Base-by-base conservation (phyloP, 2,329 filamentous ascomycete species). In the Lizonia empirigonia region DNA sequence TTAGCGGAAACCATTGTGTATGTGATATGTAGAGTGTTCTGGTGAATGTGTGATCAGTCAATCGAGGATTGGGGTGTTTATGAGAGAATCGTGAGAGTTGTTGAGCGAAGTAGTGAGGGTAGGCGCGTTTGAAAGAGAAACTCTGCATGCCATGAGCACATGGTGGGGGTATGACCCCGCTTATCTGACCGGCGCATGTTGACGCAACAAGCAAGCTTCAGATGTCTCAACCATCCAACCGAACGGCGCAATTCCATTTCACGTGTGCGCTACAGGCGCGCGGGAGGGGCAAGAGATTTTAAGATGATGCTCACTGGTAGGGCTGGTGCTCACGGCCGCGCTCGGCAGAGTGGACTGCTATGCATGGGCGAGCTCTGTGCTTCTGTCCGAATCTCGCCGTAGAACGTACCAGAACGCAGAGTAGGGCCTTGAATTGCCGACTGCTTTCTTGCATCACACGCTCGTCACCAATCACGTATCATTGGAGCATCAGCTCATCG, bases 231-330 rank as follows among this genome's bases (percentile, higher is more conserved):
- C 35, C 29, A 40, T 29, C 35, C 41, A 51, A 45, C 41, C 48
- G 24, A 18, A 35, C 6, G 41, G 23, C 22, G 27, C 32, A 34
- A 36, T 45, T 36, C 34, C 34, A 36, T 8, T 29, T 35, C 44
- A 49, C 13, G 41, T 29, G 44, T 18, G 12, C 38, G 35, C 40
- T 45, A 44, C 32, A 32, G 24, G 82, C 75, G 64, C 84, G 44
- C 47, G 52, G 48, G 50, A 60, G 50, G 44, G 38, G 44, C 52
- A 39, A 40, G 35, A 38, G 52, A 53, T 51, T n/a, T 51, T 56
- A 51, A 52, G 24, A 37, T 47, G 42, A 8, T 15, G 32, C 10
- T 37, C 41, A 37, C 41, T 37, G 44, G 44, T 47, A 49, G 36
- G 40, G 46, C 52, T 49, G 62, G 56, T 53, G 63, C 57, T 67